Base-by-base conservation (phyloP, 805 yeast species). In the Isabelozyma pseudorhagii region DNA sequence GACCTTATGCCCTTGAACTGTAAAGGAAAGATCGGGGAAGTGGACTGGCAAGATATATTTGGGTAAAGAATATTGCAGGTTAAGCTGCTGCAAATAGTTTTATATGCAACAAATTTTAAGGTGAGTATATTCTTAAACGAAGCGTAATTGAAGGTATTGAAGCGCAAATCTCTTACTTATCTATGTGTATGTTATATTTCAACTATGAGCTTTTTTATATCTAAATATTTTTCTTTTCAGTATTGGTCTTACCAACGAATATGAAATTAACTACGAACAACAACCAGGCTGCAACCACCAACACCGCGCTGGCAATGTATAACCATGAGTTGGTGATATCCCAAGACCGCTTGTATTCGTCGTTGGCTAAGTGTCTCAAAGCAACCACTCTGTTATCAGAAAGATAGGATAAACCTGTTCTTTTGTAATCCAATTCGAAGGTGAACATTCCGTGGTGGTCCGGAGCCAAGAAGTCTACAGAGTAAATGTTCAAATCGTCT, bases 391-490 rank as follows among this genome's bases (percentile, higher is more conserved):
- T 78, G 53, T 80, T 77, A 58, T 85, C 89, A 27, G 75, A 75
- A 47, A 93, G 64, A 67, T 76, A 91, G 21, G 88, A 76, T 58
- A 78, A 76, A 5, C 98, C 98, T 11, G 81, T 74, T 63, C 96
- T 83, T 65, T 80, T 80, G 74, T 92, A 92, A 59, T 87, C 86
- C 43, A 87, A 77, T 53, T 78, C 78, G 66, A 89, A 91, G 2
- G 97, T 88, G 72, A 91, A 94, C 80, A 94, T 87, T 50, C 99
- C 99, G 68, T 94, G 97, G 62, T 91, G 97, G 67, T 93, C 97
- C 18, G 99, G 99, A 38, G 90, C 69, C 44, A 78, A 78, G 68
- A 94, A 90, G 46, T 73, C 69, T 15, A 80, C 74, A 17, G 69
- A 70, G 60, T 81, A 84, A 15, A 72, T 64, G 44, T 64, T 71